phyloP scores from a whole-genome alignment of 2,329 filamentous ascomycete genomes.

The Fusarium caatingaense region DNA sequence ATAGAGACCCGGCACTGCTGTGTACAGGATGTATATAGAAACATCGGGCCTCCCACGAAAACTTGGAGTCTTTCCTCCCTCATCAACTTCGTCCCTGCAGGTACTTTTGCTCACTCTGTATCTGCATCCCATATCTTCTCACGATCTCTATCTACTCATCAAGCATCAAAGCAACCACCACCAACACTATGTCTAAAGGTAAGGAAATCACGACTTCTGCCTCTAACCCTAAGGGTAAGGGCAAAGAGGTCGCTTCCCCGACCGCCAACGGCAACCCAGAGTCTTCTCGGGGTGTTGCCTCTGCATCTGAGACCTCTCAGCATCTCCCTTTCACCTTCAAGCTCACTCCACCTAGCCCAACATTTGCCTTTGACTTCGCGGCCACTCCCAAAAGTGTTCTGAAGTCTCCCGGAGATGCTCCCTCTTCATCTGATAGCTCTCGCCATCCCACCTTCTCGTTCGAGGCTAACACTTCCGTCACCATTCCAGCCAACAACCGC shows the following conservation, averaged over 20 bases:
- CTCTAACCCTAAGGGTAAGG: neutral
- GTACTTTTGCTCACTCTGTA: neutral
- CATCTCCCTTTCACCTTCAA: neutral
- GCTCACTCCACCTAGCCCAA: neutral
- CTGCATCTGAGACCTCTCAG: neutral
- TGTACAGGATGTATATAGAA: neutral
- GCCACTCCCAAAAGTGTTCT: neutral
- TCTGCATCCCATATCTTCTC: neutral
- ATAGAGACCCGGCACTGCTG: neutral
- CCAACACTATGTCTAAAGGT: neutral
- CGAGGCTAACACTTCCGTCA: neutral
- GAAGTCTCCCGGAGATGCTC: neutral
- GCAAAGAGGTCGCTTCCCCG: neutral
- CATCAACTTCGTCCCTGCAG: neutral
- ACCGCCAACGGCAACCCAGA: neutral
- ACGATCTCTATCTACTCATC: neutral
- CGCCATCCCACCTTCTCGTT: neutral
- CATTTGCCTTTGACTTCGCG: neutral
- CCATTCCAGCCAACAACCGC: neutral
- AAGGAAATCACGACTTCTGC: neutral
- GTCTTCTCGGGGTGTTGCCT: neutral
- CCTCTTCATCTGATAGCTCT: neutral
- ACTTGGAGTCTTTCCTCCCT: neutral
- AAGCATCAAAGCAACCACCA: neutral
- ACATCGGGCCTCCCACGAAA: neutral